Evolutionary conservation across 2,329 filamentous ascomycete genomes (phyloP), one percentile per base, ranked within the genome.

Genomic region (Polytolypa hystricis): DNA sequence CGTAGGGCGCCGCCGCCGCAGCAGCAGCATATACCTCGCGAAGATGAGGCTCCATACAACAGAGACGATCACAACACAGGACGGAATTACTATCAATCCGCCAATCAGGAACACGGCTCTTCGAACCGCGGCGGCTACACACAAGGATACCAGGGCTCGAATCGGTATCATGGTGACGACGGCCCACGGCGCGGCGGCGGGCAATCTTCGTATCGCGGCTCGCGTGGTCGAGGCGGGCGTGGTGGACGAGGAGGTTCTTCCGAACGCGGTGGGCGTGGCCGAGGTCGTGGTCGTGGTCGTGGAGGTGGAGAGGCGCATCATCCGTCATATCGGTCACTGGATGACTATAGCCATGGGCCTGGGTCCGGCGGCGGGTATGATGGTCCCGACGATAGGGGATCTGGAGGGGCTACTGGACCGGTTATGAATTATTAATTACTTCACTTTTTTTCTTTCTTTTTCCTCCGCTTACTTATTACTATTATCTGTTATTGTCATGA

Each of bases 271-370:
- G 62, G 65, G n/a, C 54, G 62, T 26, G 63, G 67, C 5, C 60
- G 49, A 32, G 50, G 57, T 23, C 56, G 60, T 21, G 56, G 57
- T 37, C 56, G 62, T 21, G 58, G 61, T 9, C 60, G 44, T 28
- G 46, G 62, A 37, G 53, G 67, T 5, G 56, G 60, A 35, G 33
- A 46, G 45, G 15, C 32, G 6, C 49, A 56, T 35, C 64, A 71
- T 17, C 61, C 65, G 39, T 64, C 69, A 30, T 84, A 84, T 53
- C 70, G 71, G 39, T 83, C 78, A 2, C 65, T 84, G 2, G 80
- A 84, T 52, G 80, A 84, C 47, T 57, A 62, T 36, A 46, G 43
- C 14, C 33, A 45, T 10, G 42, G 44, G 11, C 45, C 21, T 47
- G 41, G 21, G 21, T 25, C 21, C 7, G 34, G 34, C 17, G 34